phyloP scores from a whole-genome alignment of 495 filamentous ascomycete species.

The Trichocladium uniseriatum region DNA sequence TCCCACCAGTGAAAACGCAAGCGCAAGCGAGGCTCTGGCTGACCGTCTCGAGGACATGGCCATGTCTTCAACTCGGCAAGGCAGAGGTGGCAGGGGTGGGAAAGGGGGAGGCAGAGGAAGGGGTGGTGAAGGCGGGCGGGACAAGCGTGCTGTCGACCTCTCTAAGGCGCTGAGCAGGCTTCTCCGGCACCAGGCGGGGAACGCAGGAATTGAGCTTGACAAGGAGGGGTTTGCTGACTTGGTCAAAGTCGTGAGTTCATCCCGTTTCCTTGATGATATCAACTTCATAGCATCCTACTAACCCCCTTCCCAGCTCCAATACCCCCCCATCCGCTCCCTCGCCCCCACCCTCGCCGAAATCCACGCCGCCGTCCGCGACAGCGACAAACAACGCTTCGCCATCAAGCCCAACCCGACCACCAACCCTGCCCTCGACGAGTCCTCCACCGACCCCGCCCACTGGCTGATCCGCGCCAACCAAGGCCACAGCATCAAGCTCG shows the following conservation, averaged over 20 bases:
- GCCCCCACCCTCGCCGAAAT: slow-evolving; percentile 68
- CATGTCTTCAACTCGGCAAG: neutral
- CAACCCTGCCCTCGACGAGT: slow-evolving; percentile 27
- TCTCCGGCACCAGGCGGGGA: slow-evolving; percentile 73
- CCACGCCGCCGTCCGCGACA: slow-evolving; percentile 54
- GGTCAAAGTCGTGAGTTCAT: slow-evolving; percentile 59
- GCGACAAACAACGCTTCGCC: slow-evolving; percentile 89
- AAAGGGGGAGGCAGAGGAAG: slow-evolving; percentile 5
- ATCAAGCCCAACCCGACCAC: slow-evolving; percentile 34
- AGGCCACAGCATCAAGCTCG: slow-evolving; percentile 70
- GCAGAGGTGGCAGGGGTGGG: neutral
- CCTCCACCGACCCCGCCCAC: slow-evolving; percentile 44
- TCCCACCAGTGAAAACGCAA: neutral
- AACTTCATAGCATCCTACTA: neutral
- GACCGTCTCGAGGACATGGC: slow-evolving; percentile 6
- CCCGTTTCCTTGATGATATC: neutral
- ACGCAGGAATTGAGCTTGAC: slow-evolving; percentile 67
- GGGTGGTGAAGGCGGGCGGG: slow-evolving; percentile 24
- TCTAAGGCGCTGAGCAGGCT: slow-evolving; percentile 75
- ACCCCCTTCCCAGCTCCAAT: slow-evolving; percentile 48
- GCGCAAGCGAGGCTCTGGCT: neutral
- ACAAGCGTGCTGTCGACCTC: slow-evolving; percentile 52
- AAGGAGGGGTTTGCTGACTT: slow-evolving; percentile 72
- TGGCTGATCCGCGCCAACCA: slow-evolving; percentile 93
- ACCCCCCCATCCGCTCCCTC: slow-evolving; percentile 57